phyloP scores from a whole-genome alignment of 805 yeast genomes.

The Monosporozyma unispora region DNA sequence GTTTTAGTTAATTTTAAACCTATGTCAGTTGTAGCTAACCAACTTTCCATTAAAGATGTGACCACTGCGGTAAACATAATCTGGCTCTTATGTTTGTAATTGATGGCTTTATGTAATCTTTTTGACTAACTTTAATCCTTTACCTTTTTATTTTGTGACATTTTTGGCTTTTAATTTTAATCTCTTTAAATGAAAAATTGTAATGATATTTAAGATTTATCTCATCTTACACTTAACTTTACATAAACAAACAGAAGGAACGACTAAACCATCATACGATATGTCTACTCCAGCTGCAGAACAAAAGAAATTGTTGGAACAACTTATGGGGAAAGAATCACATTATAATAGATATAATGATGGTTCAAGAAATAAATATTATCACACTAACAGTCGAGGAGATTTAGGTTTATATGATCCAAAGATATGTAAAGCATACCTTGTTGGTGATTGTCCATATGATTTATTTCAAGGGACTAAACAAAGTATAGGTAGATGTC shows the following conservation, averaged over 20 bases:
- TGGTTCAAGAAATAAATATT: constrained; percentile 14
- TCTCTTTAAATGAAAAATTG: background rate
- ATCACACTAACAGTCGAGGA: background rate
- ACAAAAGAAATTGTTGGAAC: constrained; percentile 67
- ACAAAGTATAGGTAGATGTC: constrained; percentile 74
- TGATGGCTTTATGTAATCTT: no score
- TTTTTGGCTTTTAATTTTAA: background rate
- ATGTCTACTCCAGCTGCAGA: constrained; percentile 51
- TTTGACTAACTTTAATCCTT: no score
- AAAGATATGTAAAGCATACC: constrained; percentile 65
- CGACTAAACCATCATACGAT: background rate
- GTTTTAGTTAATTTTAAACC: background rate
- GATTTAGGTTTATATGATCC: constrained; percentile 39
- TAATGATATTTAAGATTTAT: no score
- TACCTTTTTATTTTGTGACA: background rate
- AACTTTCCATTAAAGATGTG: background rate
- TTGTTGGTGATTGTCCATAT: constrained; percentile 83
- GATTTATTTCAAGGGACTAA: constrained; percentile 77
- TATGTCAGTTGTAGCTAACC: background rate
- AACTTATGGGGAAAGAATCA: constrained; percentile 48
- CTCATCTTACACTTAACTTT: no score
- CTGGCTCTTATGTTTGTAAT: no score
- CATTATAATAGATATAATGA: constrained; percentile 2
- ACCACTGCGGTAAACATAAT: background rate
- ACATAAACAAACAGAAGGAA: background rate